Base-by-base conservation (phyloP, 345 rosid genomes). In the Clausena lansium region DNA sequence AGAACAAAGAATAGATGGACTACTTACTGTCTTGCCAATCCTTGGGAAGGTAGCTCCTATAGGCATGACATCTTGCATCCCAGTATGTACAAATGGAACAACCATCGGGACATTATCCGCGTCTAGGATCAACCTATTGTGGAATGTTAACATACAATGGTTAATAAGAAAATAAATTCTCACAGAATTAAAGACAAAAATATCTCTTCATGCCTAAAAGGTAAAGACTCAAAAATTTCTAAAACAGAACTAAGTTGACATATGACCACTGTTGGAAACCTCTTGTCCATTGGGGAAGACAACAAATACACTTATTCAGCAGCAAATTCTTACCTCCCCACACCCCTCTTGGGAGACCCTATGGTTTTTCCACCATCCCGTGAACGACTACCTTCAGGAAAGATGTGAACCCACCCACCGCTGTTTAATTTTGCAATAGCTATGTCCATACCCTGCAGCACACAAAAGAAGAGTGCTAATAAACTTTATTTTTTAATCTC, bases 351-450 rank as follows among this genome's bases (percentile, higher is more conserved):
- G 11, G 92, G 76, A 70, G 97, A 84, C 30, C 94, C 88, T 77
- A 96, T 71, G 4, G 97, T 94, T 86, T 90, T 92, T 25, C 99
- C 97, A 78, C 98, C 99, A 85, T 94, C 98, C 63, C 97, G 85
- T 50, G 98, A 94, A 54, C 97, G 93, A 74, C 98, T 90, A 8
- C 98, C 99, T 85, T 96, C 99, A 11, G 99, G 99, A 78, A 96
- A 96, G 70, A 96, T 96, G 83, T 96, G 98, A 83, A 96, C 98
- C 99, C 98, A 96, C 3, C 97, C 97, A 63, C 99, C 99, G 78
- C 67, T 84, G 60, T 96, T 96, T 81, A 96, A 64, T 82, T 96
- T 92, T 11, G 98, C 85, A 76, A 96, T 86, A 35, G 99, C 99
- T 84, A 91, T 91, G 80, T 96, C 98, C 99, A 96, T 94, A 22